phyloP scores from a whole-genome alignment of 1,284 basidiomycete species.

The Malassezia pachydermatis region DNA sequence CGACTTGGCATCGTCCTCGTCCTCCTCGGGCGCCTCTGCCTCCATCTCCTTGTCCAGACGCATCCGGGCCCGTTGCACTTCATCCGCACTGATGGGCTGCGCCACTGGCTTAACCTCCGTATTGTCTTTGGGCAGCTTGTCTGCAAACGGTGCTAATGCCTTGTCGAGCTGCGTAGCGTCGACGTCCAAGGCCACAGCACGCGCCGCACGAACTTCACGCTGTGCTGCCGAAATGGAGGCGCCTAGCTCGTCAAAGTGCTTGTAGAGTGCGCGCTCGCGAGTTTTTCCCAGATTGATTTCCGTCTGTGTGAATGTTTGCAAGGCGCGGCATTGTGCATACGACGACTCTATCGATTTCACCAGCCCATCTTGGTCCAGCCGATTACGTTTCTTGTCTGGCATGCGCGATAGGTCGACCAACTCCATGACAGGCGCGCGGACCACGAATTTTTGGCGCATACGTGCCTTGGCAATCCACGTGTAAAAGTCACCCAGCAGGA shows the following conservation, averaged over 20 bases:
- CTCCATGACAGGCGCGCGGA: constrained; percentile 21
- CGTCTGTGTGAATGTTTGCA: constrained; percentile 21
- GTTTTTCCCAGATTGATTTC: constrained; percentile 19
- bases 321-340: constrained; percentile 27
- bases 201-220: constrained; percentile 4
- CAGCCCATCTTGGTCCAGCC: constrained; percentile 23
- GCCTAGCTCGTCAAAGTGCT: neutral
- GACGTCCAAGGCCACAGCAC: neutral
- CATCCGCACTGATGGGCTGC: neutral
- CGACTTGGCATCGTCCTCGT: neutral
- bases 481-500: constrained; percentile 28
- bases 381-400: constrained; percentile 24
- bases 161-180: neutral
- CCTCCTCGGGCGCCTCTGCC: neutral
- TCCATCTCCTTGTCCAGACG: neutral
- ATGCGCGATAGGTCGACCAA: constrained; percentile 30
- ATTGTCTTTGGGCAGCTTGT: neutral
- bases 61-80: too few species aligned
- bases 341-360: constrained; percentile 30
- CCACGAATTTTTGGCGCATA: constrained; percentile 26
- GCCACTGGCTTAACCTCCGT: neutral
- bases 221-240: neutral
- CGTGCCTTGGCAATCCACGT: constrained; percentile 29
- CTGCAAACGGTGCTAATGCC: neutral
- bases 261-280: constrained; percentile 5